Conservation (phyloP, 1,139 yeast species). For the Pneumocystis wakefieldiae region DNA sequence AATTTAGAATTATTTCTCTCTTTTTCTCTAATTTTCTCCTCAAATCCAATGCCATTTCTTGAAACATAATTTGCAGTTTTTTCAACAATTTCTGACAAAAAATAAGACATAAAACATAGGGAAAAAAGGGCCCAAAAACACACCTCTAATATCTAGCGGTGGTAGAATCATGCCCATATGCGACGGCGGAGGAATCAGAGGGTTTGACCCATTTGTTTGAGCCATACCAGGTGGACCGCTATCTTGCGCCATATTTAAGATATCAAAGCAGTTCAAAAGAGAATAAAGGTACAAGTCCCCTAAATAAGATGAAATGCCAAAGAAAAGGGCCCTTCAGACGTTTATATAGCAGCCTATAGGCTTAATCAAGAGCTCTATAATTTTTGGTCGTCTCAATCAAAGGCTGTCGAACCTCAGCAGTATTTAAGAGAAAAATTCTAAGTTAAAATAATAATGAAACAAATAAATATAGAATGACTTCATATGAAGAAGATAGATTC, state of each 20-base stretch:
- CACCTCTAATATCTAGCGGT: constrained; percentile 37
- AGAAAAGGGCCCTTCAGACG: not conserved
- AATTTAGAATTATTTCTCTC: constrained; percentile 43
- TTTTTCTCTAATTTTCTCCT: constrained; percentile 37
- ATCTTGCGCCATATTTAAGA: not conserved
- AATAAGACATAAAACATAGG: not conserved
- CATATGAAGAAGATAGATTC: not conserved
- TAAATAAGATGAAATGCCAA: no score
- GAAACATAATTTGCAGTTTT: constrained; percentile 60
- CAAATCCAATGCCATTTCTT: constrained; percentile 53
- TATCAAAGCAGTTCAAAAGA: not conserved
- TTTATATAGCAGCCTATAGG: not conserved
- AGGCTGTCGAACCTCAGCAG: no score
- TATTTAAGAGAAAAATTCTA: not conserved
- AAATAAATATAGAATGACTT: not conserved
- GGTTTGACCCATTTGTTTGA: not conserved
- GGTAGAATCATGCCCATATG: constrained; percentile 34
- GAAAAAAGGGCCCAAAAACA: constrained; percentile 4
- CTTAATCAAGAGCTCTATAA: not conserved
- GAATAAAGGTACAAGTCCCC: not conserved
- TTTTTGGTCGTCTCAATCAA: no score
- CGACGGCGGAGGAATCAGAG: not conserved
- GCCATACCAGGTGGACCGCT: not conserved
- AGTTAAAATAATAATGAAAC: not conserved
- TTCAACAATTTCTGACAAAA: constrained; percentile 35